Base-by-base conservation (phyloP, 2,329 filamentous ascomycete genomes). In the Fusarium drepaniforme region DNA sequence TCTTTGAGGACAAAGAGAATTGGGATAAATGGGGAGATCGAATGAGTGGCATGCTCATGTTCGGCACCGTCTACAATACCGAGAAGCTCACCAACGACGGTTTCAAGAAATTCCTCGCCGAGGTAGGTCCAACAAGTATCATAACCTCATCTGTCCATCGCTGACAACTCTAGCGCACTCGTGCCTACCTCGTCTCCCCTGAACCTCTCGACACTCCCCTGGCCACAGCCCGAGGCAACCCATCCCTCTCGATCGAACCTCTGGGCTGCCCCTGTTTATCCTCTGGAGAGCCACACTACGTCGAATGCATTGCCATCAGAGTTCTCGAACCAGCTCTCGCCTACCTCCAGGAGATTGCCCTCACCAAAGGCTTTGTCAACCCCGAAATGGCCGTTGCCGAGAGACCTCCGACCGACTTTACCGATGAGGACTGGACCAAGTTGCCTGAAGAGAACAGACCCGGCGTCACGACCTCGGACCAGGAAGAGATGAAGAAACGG, bases 191-290 rank as follows among this genome's bases (percentile, higher is more conserved):
- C 11, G 76, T 87, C n/a, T 91, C 88, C 16, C 64, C 82, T 0
- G 84, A 89, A 5, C 86, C 89, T 0, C 75, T 88, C 0, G 88
- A 89, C 46, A 86, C 84, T 1, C 87, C 88, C 2, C 81, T 94
- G 8, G 84, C 88, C 0, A 88, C 89, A 1, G 84, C 88, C 2
- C 79, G 85, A 2, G 88, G 88, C 12, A 90, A 89, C 75, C 79
- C 82, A 0, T 75, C 81, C 16, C 82, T 84, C 4, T 75, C 79
- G 42, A 84, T 87, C 78, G 85, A 85, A 0, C 75, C 81, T 13
- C 85, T 89, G 51, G 92, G 93, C 7, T 93, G 90, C 73, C 93
- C 93, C 6, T 88, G 91, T 71, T 93, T 93, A 82, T 92, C 92
- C n/a, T 89, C 92, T 2, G 92, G 92, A 5, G 90, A 93, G 71